phyloP scores from a whole-genome alignment of 768 basidiomycete genomes.

The Multifurca ochricompacta region DNA sequence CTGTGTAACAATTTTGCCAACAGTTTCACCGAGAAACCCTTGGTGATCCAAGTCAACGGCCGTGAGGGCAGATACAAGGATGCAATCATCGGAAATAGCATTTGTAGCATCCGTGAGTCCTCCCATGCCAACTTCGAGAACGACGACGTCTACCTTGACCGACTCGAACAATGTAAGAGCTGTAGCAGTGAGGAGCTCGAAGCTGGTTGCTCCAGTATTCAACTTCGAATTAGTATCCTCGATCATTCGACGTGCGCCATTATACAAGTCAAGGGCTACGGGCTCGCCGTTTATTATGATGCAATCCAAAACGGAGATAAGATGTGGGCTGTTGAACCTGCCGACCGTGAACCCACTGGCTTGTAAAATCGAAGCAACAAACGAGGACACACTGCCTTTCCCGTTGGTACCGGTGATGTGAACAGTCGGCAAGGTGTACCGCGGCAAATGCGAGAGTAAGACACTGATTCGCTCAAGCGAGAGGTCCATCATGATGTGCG shows the following conservation, averaged over 20 bases:
- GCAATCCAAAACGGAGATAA: slow-evolving; percentile 67
- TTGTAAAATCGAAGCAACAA: slow-evolving; percentile 68
- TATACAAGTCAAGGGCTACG: slow-evolving; percentile 44
- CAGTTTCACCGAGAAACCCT: slow-evolving; percentile 72
- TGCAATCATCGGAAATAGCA: slow-evolving; percentile 57
- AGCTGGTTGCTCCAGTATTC: slow-evolving; percentile 49
- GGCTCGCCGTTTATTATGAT: slow-evolving; percentile 59
- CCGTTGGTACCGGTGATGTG: slow-evolving; percentile 97
- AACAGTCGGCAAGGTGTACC: slow-evolving; percentile 69
- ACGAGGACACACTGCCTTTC: slow-evolving; percentile 86
- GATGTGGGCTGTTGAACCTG: slow-evolving; percentile 89
- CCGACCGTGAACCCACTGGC: slow-evolving; percentile 57
- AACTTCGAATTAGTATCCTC: slow-evolving; percentile 39
- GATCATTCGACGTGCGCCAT: slow-evolving; percentile 38
- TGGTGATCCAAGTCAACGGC: slow-evolving; percentile 92
- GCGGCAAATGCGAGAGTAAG: slow-evolving; percentile 48
- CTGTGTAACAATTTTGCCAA: slow-evolving; percentile 67
- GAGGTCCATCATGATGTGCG: slow-evolving; percentile 42
- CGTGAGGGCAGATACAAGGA: slow-evolving; percentile 77
- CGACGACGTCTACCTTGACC: slow-evolving; percentile 63
- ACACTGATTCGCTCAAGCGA: slow-evolving; percentile 49
- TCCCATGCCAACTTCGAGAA: slow-evolving; percentile 94
- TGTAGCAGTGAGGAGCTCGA: slow-evolving; percentile 80
- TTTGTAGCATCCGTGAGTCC: slow-evolving; percentile 92
- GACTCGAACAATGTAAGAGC: slow-evolving; percentile 73